Evolutionary conservation across 495 filamentous ascomycete genomes (phyloP), one percentile per base, ranked within the genome.

Genomic region (Trichoderma reesei): DNA sequence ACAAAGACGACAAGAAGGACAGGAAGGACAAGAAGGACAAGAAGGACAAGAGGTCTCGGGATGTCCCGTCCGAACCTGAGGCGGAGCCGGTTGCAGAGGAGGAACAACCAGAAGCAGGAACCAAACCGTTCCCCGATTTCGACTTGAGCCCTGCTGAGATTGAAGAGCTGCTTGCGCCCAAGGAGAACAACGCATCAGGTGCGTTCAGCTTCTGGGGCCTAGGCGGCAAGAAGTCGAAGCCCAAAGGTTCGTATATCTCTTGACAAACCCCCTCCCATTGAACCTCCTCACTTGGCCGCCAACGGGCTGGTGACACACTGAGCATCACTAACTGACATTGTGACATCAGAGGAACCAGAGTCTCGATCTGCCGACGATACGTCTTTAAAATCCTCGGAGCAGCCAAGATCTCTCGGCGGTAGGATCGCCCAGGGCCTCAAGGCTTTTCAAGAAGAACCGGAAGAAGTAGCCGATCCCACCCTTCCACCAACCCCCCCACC

Each of bases 391-490:
- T 69, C 72, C 64, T 75, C 66, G 59, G 77, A 75, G 67, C 69
- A 68, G 39, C 74, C 74, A 65, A 82, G 79, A 71, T 70, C 76
- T 37, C 74, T 77, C 48, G 69, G 72, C 56, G 73, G 76, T 61
- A 85, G 80, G 70, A 76, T 85, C 72, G 76, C 80, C 51, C 78
- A 83, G 54, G 75, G 75, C 63, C 73, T 83, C 41, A 78, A 75
- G 69, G 78, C 82, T 41, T 85, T 83, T 68, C 79, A 83, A 72
- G 68, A 75, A 51, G 65, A 70, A 61, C 70, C 77, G 66, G 64
- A 72, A 38, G 66, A 70, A 56, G 70, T 61, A 61, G 63, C 68
- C 36, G 67, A 74, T 11, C 67, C 72, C 41, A 67, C 72, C 41
- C 69, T 68, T 38, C 65, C 68, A 59, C 72, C 69, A 59, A 75